Conservation (phyloP, 2,329 filamentous ascomycete genomes). For the Mycosphaerelloides madeirae region DNA sequence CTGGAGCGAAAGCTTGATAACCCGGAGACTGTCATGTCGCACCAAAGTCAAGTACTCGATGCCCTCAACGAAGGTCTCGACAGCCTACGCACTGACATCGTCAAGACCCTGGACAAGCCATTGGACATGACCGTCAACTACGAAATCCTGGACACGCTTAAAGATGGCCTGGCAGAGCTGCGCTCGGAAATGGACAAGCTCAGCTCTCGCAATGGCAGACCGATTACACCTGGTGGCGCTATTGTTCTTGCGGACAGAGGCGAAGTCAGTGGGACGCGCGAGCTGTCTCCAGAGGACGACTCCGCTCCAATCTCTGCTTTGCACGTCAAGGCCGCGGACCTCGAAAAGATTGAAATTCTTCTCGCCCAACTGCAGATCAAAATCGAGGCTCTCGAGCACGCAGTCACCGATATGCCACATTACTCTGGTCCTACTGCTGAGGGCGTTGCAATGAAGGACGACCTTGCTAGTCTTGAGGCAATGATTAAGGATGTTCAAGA, state of each 20-base stretch:
- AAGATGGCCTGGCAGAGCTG: slow-evolving; percentile 70
- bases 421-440: slow-evolving; percentile 33
- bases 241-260: slow-evolving; percentile 54
- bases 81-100: slow-evolving; percentile 68
- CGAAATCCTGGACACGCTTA: slow-evolving; percentile 83
- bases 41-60: slow-evolving; percentile 56
- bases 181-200: slow-evolving; percentile 73
- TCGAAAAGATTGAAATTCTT: slow-evolving; percentile 79
- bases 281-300: slow-evolving; percentile 39
- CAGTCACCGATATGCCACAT: slow-evolving; percentile 45
- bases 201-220: slow-evolving; percentile 51
- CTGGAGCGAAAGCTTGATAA: slow-evolving; percentile 51
- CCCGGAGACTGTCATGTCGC: slow-evolving; percentile 46
- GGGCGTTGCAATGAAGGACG: slow-evolving; percentile 46
- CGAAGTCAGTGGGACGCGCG: slow-evolving; percentile 38
- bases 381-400: slow-evolving; percentile 68
- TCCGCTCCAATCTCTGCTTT: slow-evolving; percentile 23
- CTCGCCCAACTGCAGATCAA: slow-evolving; percentile 79
- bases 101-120: slow-evolving; percentile 71
- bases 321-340: slow-evolving; percentile 62
- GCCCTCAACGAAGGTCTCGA: slow-evolving; percentile 67
- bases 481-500: slow-evolving; percentile 55
- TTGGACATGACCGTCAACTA: slow-evolving; percentile 78
- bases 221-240: slow-evolving; percentile 49
- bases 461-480: slow-evolving; percentile 46